Evolutionary conservation across 176 grass and related monocot species (phyloP), one percentile per base, ranked within the genome.

Genomic region (Neostapfia colusana): DNA sequence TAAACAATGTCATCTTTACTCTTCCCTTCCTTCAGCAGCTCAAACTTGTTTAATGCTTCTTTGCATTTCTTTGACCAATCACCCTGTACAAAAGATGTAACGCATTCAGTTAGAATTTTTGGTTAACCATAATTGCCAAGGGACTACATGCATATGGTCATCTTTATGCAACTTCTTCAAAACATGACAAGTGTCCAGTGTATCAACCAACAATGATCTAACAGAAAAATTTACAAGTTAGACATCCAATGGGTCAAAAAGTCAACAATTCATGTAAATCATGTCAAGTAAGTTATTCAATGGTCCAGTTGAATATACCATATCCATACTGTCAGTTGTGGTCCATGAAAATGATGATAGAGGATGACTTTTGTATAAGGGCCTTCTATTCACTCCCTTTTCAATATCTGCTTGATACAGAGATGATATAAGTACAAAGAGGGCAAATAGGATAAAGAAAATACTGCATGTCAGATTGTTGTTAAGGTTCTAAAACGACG

Each of bases 321-420:
- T 90, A 90, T 94, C 91, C 39, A 83, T 35, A 72, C 76, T 84
- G 67, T 97, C 87, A 73, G 91, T 86, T 77, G 79, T 67, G 25
- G 87, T 92, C 91, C 81, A 98, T 31, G 91, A 90, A 91, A 98
- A 98, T 65, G 82, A 77, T 86, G 91, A 93, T 67, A 86, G 65
- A 18, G 91, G 91, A 58, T 88, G 95, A 71, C 78, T 89, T 70
- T 81, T 66, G 36, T 92, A 90, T 8, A 98, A 78, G 66, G 91
- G 91, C 69, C 84, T 93, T 82, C 79, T 79, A 21, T 85, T 85
- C 54, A 67, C 84, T 71, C 76, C 85, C 76, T 79, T 93, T 28
- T 98, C 87, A 4, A 94, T 88, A 67, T 98, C 93, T 97, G 87
- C 48, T 45, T 59, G 35, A 81, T 40, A 81, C 18, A 84, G 23